phyloP scores from a whole-genome alignment of 176 grass and related monocot genomes.

The Eragrostis nindensis region DNA sequence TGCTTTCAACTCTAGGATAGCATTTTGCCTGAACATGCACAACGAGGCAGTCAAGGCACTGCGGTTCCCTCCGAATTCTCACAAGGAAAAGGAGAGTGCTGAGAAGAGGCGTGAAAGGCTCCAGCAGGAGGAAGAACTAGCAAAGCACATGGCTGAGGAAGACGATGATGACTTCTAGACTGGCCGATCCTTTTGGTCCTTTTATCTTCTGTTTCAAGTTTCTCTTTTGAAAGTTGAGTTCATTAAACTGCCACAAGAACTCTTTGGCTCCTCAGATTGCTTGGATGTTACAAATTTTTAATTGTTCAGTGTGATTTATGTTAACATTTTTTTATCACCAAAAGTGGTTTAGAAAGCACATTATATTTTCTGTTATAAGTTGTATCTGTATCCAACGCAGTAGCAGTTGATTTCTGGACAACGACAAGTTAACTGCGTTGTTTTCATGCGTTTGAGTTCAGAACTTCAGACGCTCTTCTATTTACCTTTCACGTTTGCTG shows the following conservation, averaged over 20 bases:
- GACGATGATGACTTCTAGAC: constrained; percentile 85
- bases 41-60: constrained; percentile 81
- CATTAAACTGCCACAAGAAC: neutral
- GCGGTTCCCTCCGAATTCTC: constrained; percentile 77
- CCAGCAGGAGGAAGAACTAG: constrained; percentile 89
- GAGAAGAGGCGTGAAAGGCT: constrained; percentile 85
- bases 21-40: constrained; percentile 95
- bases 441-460: neutral
- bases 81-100: constrained; percentile 84
- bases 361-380: neutral
- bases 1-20: constrained; percentile 74
- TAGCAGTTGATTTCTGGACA: neutral
- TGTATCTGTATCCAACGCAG: constrained; percentile 15
- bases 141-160: constrained; percentile 85
- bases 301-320: constrained; percentile 25
- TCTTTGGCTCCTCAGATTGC: neutral
- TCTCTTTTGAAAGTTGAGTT: constrained; percentile 19
- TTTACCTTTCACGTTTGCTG: neutral
- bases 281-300: neutral
- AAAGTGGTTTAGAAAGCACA: constrained; percentile 20
- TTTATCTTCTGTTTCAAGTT: constrained; percentile 26
- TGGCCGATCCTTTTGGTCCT: neutral
- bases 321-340: constrained; percentile 19
- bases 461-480: neutral
- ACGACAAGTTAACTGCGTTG: neutral